Evolutionary conservation across 495 filamentous ascomycete genomes (phyloP), one percentile per base, ranked within the genome.

Genomic region (Penicillium lividum): DNA sequence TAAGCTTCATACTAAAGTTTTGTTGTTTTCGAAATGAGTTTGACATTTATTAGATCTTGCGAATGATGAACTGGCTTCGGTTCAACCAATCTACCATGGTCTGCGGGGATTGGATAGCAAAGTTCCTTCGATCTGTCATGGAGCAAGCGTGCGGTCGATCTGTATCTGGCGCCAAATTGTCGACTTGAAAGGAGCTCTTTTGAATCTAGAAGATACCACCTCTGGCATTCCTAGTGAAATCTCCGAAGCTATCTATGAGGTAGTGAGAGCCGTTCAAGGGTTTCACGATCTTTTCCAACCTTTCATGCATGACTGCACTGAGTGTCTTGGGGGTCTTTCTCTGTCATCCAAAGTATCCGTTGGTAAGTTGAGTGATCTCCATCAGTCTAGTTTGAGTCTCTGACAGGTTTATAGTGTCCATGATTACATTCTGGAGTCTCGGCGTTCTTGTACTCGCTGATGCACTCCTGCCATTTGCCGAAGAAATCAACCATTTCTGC

Each of bases 151-250:
- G 9, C 63, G 61, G 29, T 52, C 58, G 15, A 62, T 69, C 28
- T 60, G 34, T 36, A 34, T 64, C 40, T 69, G 64, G 63, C 56
- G 56, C 25, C n/a, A 59, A 29, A 62, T 69, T 25, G 51, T 57
- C 13, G 49, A 57, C 6, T 28, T 69, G 6, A 66, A 61, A 29
- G 50, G 15, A 5, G 10, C 22, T 48, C 42, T 53, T 43, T 25
- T 3, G 1, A 38, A 31, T 10, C 6, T 16, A 13, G 10, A 31
- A 13, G 13, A 38, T 51, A 10, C 8, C 18, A 1, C 5, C 15
- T 16, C 9, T 11, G 10, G 38, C 11, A 42, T 40, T 18, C 27
- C 25, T 5, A 27, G 7, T 0, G 29, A 40, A 9, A 42, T 31
- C 8, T 7, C 51, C 11, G 46, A 55, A 29, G 31, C 63, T 5